Evolutionary conservation across 2,329 filamentous ascomycete genomes (phyloP).

Genomic region (Colletotrichum sp.): DNA sequence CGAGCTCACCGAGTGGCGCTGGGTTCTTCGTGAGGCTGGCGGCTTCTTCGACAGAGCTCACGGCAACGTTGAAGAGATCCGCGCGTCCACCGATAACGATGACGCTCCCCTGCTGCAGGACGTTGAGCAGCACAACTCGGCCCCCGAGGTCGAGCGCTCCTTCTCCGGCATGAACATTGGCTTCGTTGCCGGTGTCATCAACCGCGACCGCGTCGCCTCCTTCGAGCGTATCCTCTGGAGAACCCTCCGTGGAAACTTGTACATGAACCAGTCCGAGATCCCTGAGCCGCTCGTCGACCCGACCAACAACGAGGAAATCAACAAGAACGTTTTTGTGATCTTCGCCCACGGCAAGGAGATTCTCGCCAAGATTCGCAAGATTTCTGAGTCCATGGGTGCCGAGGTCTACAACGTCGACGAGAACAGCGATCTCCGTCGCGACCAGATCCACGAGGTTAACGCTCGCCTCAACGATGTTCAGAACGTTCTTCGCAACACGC

Average conservation of each 20-base stretch:
- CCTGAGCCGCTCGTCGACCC: conserved; percentile 92
- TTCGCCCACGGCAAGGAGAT: conserved; percentile 99
- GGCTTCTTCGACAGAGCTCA: conserved; percentile 97
- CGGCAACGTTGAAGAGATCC: conserved; percentile 95
- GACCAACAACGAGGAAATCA: conserved; percentile 85
- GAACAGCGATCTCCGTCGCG: conserved; percentile 91
- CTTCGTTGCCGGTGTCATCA: conserved; percentile 95
- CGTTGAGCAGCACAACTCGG: conserved; percentile 79
- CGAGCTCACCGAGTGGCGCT: conserved; percentile 97
- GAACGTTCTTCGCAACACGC: conserved; percentile 93
- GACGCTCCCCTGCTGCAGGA: conserved; percentile 94
- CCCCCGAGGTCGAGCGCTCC: conserved; percentile 76
- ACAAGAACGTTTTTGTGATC: conserved; percentile 99
- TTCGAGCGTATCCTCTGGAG: conserved; percentile 99
- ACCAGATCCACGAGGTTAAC: conserved; percentile 98
- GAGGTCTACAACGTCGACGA: conserved; percentile 97
- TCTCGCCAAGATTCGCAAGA: conserved; percentile 97
- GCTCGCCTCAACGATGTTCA: conserved; percentile 88
- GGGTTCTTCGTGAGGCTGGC: conserved; percentile 94
- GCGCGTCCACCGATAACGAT: conserved; percentile 86
- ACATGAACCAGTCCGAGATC: conserved; percentile 99
- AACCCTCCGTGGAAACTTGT: conserved; percentile 94
- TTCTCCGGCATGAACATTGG: conserved; percentile 99
- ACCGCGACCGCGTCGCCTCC: conserved; percentile 87
- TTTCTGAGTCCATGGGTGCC: conserved; percentile 95